Conservation (phyloP, 495 filamentous ascomycete genomes). For the Xylaria nigripes region DNA sequence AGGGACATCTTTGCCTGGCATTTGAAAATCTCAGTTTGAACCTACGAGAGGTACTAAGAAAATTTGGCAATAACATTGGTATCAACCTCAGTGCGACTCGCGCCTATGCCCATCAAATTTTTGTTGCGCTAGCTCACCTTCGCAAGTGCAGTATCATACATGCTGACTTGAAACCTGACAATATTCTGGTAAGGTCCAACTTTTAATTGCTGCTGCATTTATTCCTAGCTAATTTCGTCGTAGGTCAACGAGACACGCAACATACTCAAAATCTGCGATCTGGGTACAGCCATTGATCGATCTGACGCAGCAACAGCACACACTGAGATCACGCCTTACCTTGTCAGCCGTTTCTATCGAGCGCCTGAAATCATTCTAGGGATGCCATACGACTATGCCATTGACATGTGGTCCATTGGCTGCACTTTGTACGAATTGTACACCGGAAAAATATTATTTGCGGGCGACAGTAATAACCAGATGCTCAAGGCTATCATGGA, state of each 20-base stretch:
- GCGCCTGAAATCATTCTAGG: slow-evolving; percentile 95
- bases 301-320: slow-evolving; percentile 55
- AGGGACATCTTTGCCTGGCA: slow-evolving; percentile 89
- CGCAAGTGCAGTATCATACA: slow-evolving; percentile 89
- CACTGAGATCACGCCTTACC: slow-evolving; percentile 87
- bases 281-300: slow-evolving; percentile 86
- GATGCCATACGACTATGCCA: slow-evolving; percentile 86
- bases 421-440: slow-evolving; percentile 96
- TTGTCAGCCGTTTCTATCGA: slow-evolving; percentile 94
- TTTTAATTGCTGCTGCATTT: not conserved
- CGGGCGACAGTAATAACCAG: slow-evolving; percentile 91
- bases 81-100: slow-evolving; percentile 80
- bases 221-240: slow-evolving; percentile 26
- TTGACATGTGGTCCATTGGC: slow-evolving; percentile 96
- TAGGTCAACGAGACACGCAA: slow-evolving; percentile 69
- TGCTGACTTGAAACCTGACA: slow-evolving; percentile 95
- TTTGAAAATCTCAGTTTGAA: slow-evolving; percentile 95
- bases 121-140: slow-evolving; percentile 74
- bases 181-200: slow-evolving; percentile 56
- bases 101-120: slow-evolving; percentile 89
- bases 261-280: slow-evolving; percentile 85
- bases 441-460: slow-evolving; percentile 95
- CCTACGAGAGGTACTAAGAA: slow-evolving; percentile 89
- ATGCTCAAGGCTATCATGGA: slow-evolving; percentile 96
- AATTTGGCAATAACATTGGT: slow-evolving; percentile 88